A percentile compares a stretch with the other conserved stretches of the same genome.
These are phyloP conservation scores for Mycena metata DNA, from an alignment of 768 basidiomycete genomes.

Conservation along the genomic window DNA sequence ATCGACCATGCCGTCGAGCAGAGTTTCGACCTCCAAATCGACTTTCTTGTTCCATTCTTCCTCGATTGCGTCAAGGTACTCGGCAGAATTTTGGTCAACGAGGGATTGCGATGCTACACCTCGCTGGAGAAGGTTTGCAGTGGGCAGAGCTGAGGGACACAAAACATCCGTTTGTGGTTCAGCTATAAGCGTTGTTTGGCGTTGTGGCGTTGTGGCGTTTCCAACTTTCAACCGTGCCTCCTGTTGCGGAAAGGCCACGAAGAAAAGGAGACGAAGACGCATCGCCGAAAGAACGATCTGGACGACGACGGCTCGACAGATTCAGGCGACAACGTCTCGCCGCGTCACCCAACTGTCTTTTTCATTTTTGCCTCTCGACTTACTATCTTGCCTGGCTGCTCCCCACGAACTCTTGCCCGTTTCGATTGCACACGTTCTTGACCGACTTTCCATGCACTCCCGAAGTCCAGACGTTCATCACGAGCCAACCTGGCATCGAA, in stretches of 20 bases:
- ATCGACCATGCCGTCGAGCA: conserved; percentile 93
- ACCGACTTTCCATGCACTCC: conserved; percentile 4
- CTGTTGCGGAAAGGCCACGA: too few species aligned
- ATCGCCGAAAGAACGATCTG: too few species aligned
- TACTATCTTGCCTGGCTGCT: conserved; percentile 1
- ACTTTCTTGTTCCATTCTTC: conserved; percentile 96
- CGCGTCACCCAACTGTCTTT: background rate
- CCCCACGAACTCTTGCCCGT: background rate
- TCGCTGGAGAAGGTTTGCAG: conserved; percentile 73
- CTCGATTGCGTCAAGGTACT: conserved; percentile 86
- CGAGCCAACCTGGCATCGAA: background rate
- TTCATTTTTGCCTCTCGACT: conserved; percentile 5
- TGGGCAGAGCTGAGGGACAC: conserved; percentile 86
- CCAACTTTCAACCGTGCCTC: too few species aligned
- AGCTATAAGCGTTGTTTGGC: conserved; percentile 44
- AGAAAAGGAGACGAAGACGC: too few species aligned
- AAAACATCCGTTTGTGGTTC: conserved; percentile 88
- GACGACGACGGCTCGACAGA: too few species aligned
- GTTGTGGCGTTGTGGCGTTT: too few species aligned
- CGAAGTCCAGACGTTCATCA: conserved; percentile 1
- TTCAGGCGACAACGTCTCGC: too few species aligned
- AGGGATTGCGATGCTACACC: conserved; percentile 57
- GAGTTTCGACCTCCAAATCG: conserved; percentile 87
- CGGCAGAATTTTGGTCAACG: conserved; percentile 80
- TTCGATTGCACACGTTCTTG: conserved; percentile 1